Base-by-base conservation (phyloP, 75 land plant genomes). In the Cryptomeria japonica region DNA sequence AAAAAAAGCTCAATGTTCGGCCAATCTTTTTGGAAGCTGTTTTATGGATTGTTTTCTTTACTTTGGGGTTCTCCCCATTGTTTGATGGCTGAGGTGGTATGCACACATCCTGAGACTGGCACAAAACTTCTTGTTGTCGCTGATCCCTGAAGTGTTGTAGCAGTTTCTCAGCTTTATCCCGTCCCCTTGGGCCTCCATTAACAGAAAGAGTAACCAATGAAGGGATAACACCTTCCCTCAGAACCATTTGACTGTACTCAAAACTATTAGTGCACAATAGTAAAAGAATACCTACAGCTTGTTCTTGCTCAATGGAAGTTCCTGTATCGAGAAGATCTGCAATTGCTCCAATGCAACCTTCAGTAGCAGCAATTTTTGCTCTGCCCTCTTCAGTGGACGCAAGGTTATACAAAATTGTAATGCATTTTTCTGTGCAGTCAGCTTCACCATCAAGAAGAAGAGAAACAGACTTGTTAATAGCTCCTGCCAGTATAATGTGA, bases 161-260 rank as follows among this genome's bases (percentile, higher is more conserved):
- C 91, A 97, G 93, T 87, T 94, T 96, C 89, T 94, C 93, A 25
- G 99, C 96, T 89, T 97, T 97, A 83, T 95, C 96, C 86, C 87
- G 90, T 6, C 96, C 95, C 80, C 96, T 94, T 2, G 90, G 58
- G 1, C 91, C 96, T 19, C 96, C 97, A 86, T 92, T 95, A 49
- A 96, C 95, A 31, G 99, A 96, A 13, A 96, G 88, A n/a, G 94
- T 90, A 22, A 97, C 96, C 47, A 97, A 91, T 0, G 95, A 87
- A 18, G 99, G 99, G 46, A 96, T 95, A 19, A 96, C 99, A 37
- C 99, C 99, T 89, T 97, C 99, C 84, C 92, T 94, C 83, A 97
- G 87, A 68, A 97, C 93, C 91, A 95, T 83, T 49, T 95, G 93
- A 75, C 92, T 92, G 89, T 95, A 94, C 38, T 92, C 89, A 56